Percentiles rank a stretch among this genome's conserved stretches.
Evolutionary conservation across 2,329 filamentous ascomycete species (phyloP).

Genomic region (Mycosphaerella sp.): DNA sequence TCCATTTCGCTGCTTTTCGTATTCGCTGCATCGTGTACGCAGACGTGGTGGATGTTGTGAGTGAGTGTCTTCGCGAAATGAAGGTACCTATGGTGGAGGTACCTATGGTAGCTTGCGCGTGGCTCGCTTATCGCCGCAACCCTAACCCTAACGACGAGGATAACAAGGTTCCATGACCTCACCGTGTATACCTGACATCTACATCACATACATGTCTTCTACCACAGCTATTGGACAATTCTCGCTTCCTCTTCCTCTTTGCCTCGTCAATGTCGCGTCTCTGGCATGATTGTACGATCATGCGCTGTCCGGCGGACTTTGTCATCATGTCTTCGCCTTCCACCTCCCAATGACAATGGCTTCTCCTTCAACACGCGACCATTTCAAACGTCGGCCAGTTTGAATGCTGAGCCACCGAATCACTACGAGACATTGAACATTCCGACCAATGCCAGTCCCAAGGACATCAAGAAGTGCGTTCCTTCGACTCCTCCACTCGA

Average conservation of each 20-base stretch:
- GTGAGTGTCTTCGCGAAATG: not conserved
- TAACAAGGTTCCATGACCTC: too few species aligned
- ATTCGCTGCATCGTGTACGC: slow-evolving; percentile 8
- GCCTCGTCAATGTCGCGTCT: slow-evolving; percentile 18
- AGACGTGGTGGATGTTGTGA: not conserved
- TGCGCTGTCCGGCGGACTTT: slow-evolving; percentile 26
- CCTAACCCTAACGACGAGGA: too few species aligned
- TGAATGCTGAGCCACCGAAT: slow-evolving; percentile 40
- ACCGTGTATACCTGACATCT: too few species aligned
- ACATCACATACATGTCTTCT: not conserved
- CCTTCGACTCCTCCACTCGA: not conserved
- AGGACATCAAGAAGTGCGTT: slow-evolving; percentile 75
- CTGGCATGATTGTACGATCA: slow-evolving; percentile 31
- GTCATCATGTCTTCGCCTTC: slow-evolving; percentile 7
- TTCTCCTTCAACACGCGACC: slow-evolving; percentile 9
- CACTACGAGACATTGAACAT: slow-evolving; percentile 81
- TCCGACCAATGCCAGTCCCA: slow-evolving; percentile 58
- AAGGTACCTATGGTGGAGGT: too few species aligned
- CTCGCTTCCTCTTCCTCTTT: not conserved
- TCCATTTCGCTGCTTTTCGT: slow-evolving; percentile 18
- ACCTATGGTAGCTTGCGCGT: too few species aligned
- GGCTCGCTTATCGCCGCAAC: too few species aligned
- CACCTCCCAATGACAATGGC: not conserved
- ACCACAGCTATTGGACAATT: not conserved
- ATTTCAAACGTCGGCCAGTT: slow-evolving; percentile 21